Percentiles rank a stretch among this genome's conserved stretches.
Evolutionary conservation across 2,329 filamentous ascomycete genomes (phyloP).

Genomic region (Neocucurbitaria cava): DNA sequence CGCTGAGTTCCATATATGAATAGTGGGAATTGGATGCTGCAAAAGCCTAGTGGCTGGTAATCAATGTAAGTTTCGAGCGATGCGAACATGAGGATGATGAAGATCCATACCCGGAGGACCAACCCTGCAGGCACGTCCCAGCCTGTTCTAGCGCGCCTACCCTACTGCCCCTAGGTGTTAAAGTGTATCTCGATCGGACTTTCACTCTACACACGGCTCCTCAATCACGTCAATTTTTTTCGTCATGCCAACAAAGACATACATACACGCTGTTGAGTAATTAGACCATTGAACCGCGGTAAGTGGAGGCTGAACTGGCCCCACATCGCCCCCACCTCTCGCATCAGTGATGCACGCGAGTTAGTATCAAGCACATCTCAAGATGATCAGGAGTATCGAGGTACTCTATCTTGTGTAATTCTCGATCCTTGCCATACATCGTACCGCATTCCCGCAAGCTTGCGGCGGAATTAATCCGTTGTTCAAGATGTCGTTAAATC

Average conservation of each 20-base stretch:
- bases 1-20: neutral
- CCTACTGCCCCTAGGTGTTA: no score
- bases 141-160: neutral
- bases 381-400: neutral
- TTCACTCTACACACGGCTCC: no score
- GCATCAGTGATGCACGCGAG: neutral
- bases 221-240: no score
- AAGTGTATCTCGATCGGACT: no score
- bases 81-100: neutral
- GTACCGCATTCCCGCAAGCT: neutral
- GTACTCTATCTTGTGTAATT: neutral
- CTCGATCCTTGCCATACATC: neutral
- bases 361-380: neutral
- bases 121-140: neutral
- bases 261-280: neutral
- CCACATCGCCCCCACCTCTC: neutral
- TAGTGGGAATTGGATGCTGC: neutral
- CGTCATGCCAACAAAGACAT: no score
- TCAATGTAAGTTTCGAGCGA: neutral
- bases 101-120: neutral
- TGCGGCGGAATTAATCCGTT: neutral
- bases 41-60: neutral
- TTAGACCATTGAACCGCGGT: neutral
- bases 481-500: constrained; percentile 1
- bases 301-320: neutral